These are phyloP conservation scores for Amanita rimosa DNA, from an alignment of 768 basidiomycete genomes.

Conservation along the genomic window DNA sequence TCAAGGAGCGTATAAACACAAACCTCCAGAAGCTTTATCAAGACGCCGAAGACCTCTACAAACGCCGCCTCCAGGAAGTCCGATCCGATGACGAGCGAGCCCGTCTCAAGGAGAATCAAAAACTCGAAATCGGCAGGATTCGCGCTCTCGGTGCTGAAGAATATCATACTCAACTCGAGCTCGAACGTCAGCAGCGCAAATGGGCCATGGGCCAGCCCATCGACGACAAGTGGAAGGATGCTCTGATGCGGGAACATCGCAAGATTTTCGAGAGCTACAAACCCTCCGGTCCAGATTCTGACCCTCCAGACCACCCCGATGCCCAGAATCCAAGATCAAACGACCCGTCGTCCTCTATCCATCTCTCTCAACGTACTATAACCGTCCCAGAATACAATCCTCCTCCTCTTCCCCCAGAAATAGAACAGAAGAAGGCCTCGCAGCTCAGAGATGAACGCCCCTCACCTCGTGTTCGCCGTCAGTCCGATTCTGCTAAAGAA, in stretches of 20 bases:
- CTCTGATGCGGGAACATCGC: constrained; percentile 3
- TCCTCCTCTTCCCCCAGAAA: background rate
- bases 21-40: constrained; percentile 5
- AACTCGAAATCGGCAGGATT: constrained; percentile 2
- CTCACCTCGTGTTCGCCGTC: constrained; percentile 1
- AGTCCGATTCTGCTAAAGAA: constrained; percentile 4
- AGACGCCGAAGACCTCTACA: constrained; percentile 3
- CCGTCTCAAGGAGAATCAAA: constrained; percentile 2
- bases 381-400: constrained; percentile 3
- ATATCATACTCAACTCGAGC: constrained; percentile 5
- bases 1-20: constrained; percentile 6
- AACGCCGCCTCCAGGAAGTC: constrained; percentile 2
- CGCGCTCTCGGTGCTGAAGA: constrained; percentile 1
- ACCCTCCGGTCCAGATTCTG: background rate
- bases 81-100: constrained; percentile 4
- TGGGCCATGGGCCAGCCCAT: constrained; percentile 4
- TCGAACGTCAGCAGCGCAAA: constrained; percentile 5
- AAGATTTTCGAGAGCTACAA: constrained; percentile 5
- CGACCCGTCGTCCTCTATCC: background rate
- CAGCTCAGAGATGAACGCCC: constrained; percentile 3
- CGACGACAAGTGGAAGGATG: constrained; percentile 6
- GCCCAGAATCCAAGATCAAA: background rate
- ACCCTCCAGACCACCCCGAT: background rate
- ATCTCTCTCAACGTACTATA: background rate
- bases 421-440: background rate